A percentile compares a stretch with the other conserved stretches of the same genome.
These are phyloP conservation scores for Tulasnella sp. DNA, from an alignment of 768 basidiomycete species.

Conservation along the genomic window DNA sequence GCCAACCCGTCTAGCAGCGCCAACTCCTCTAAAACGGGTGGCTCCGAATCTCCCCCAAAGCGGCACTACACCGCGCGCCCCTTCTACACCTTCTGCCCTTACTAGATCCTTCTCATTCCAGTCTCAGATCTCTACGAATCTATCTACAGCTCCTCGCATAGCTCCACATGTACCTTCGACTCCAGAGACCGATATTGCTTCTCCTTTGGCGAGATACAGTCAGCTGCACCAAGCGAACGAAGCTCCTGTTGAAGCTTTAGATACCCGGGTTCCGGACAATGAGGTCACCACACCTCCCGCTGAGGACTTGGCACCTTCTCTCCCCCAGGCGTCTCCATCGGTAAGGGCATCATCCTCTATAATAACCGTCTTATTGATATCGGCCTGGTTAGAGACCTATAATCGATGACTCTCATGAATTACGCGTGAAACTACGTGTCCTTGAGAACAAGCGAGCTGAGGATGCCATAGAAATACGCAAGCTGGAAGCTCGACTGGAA, in stretches of 20 bases:
- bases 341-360: background rate
- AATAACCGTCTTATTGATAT: too few species aligned
- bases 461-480: constrained; percentile 69
- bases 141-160: too few species aligned
- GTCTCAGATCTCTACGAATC: constrained; percentile 24
- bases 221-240: too few species aligned
- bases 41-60: too few species aligned
- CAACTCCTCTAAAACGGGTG: constrained; percentile 54
- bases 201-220: too few species aligned
- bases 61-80: too few species aligned
- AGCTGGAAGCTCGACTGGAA: constrained; percentile 68
- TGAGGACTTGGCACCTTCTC: background rate
- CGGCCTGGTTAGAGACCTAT: background rate
- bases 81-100: constrained; percentile 16
- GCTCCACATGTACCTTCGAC: too few species aligned
- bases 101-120: background rate
- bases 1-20: constrained; percentile 31
- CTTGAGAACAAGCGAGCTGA: constrained; percentile 79
- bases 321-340: background rate
- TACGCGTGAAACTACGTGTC: constrained; percentile 69
- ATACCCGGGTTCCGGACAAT: background rate
- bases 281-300: background rate
- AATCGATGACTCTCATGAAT: constrained; percentile 51
- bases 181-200: too few species aligned
- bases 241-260: too few species aligned